Evolutionary conservation across 257 asterid species (phyloP).

Genomic region (Solanum chilense): DNA sequence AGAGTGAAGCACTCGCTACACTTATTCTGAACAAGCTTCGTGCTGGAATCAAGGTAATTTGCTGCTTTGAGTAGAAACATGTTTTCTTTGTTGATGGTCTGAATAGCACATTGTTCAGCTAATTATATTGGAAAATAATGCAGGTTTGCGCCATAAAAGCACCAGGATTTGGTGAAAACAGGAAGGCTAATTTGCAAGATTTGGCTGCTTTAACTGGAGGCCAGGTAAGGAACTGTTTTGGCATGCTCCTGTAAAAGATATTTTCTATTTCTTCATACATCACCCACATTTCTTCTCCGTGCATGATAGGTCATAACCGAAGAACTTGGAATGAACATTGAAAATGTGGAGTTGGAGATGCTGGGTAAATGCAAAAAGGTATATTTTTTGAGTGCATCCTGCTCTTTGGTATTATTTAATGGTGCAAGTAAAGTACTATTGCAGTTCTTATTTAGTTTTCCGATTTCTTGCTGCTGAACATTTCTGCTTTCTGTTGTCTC

Average conservation of each 20-base stretch:
- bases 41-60: conserved; percentile 39
- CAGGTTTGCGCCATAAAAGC: conserved; percentile 63
- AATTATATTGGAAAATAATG: neutral
- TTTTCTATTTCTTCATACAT: neutral
- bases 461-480: neutral
- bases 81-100: neutral
- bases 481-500: neutral
- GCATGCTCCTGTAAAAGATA: neutral
- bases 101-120: neutral
- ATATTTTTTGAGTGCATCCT: neutral
- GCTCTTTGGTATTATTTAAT: neutral
- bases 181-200: conserved; percentile 45
- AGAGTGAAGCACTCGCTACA: conserved; percentile 46
- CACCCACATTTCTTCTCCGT: neutral
- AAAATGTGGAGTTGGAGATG: conserved; percentile 29
- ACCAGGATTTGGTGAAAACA: conserved; percentile 60
- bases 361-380: conserved; percentile 51
- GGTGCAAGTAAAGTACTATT: neutral
- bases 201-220: conserved; percentile 51
- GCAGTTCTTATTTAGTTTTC: neutral
- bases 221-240: conserved; percentile 17
- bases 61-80: neutral
- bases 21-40: conserved; percentile 54
- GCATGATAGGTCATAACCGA: conserved; percentile 30
- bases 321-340: conserved; percentile 43